Evolutionary conservation across 306 rosid species (phyloP), one percentile per base, ranked within the genome.

Genomic region (Sindora glabra): DNA sequence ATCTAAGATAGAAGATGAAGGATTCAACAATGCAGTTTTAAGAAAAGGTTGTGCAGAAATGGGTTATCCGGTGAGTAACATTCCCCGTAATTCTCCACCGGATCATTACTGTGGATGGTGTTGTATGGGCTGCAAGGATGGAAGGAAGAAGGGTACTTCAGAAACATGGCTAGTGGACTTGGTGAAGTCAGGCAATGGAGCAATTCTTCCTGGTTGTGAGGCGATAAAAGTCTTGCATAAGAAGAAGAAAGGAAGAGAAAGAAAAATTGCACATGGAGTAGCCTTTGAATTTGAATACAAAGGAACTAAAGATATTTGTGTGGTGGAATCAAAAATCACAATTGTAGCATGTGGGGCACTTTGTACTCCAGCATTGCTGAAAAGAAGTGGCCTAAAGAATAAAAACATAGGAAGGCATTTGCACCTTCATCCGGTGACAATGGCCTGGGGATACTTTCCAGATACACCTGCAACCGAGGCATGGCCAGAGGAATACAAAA

Each of bases 91-190:
- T 42, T 70, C 97, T 15, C 24, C 81, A 5, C 22, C 86, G 0
- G 84, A 82, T 76, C 97, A 84, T 56, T 82, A 86, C 26, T 89
- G 95, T 51, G 97, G 97, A 2, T 89, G 97, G 97, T 89, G 97
- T 24, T 64, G 86, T 65, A 25, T 86, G 45, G 95, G 97, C 13
- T 89, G 94, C 48, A 86, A 78, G 62, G 82, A 89, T 66, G 97
- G 97, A 30, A 77, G 37, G 45, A 89, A 89, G 76, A 79, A 77
- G 58, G 84, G 95, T n/a, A 80, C 92, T 1, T 39, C 78, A 1
- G 97, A 89, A 69, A 89, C 97, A 25, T 89, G 97, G 97, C 68
- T 86, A 25, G 81, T 83, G 63, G 92, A 89, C 62, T 77, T 86
- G 66, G 97, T 81, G 30, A 72, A 73, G 36, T 81, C 95, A 0